These are phyloP conservation scores for Sporisorium exsertum DNA, from an alignment of 1,284 basidiomycete species.

Conservation along the genomic window DNA sequence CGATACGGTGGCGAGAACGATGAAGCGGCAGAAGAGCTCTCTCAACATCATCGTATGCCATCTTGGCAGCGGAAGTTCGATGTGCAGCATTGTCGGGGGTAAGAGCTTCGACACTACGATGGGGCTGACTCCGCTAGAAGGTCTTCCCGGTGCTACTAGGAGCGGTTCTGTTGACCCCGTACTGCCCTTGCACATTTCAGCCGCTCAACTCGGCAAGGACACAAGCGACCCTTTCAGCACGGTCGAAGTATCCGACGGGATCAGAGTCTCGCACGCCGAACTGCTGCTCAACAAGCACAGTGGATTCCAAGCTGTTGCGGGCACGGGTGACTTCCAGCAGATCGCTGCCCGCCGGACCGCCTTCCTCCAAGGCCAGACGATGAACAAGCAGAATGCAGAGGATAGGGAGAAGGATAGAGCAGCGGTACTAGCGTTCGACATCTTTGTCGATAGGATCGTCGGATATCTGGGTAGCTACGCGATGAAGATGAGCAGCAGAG, in stretches of 20 bases:
- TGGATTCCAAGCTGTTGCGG: neutral
- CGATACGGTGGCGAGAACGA: neutral
- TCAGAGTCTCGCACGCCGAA: neutral
- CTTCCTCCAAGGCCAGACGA: neutral
- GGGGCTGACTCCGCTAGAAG: neutral
- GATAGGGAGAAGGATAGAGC: neutral
- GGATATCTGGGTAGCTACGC: conserved; percentile 31
- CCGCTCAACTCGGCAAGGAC: neutral
- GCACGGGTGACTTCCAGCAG: neutral
- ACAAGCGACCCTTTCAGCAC: neutral
- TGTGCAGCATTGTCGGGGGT: neutral
- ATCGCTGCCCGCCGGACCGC: neutral
- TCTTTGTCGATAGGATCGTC: conserved; percentile 47
- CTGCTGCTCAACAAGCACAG: neutral
- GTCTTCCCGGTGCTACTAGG: neutral
- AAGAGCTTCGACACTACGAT: neutral
- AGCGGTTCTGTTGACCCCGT: neutral
- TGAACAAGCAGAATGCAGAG: too few relatives aligned
- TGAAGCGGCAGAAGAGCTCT: neutral
- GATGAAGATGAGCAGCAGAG: conserved; percentile 28
- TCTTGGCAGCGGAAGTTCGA: neutral
- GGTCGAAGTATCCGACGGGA: neutral
- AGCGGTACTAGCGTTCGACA: conserved; percentile 29
- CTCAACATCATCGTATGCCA: neutral
- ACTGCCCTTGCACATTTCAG: neutral